Evolutionary conservation across 2,329 filamentous ascomycete genomes (phyloP), one percentile per base, ranked within the genome.

Genomic region (Diaporthe humulicola): DNA sequence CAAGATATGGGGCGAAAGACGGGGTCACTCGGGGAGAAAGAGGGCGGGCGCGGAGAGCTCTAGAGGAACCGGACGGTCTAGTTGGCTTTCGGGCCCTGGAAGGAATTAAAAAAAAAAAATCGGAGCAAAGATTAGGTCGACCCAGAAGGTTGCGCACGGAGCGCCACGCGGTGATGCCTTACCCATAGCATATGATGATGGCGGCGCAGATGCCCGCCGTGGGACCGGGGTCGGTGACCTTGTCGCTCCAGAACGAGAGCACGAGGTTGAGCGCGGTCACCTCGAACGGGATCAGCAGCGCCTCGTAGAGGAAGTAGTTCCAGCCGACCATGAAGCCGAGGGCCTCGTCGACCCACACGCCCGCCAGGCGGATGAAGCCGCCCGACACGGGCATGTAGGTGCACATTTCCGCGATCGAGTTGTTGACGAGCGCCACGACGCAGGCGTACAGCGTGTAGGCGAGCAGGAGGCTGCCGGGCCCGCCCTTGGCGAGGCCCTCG

Each of bases 341-440:
- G 9, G 91, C 87, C 25, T 93, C 91, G 80, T 93, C 91, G 15
- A 90, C 89, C 89, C 90, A 93, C 77, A 90, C 86, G 33, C 91
- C 90, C 7, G 90, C 90, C 78, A 93, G 86, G 76, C 91, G 90
- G 77, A 93, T 88, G 79, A 92, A 93, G 3, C 89, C 89, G 77
- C 91, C 91, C 56, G 87, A 88, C 58, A 93, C 87, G 33, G 92
- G 91, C 86, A 91, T 90, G 76, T 88, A 89, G 50, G 87, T 86
- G 38, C 85, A 88, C 91, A 93, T 93, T 80, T 93, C 91, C 9
- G 91, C 91, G 74, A 92, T 86, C 75, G 87, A 88, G 79, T 92
- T 93, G 86, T 92, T 93, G 80, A 93, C 89, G 60, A 91, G 84
- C 30, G 85, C 91, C 76, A 93, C 85, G 72, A 93, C 79, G 78